phyloP scores from a whole-genome alignment of 768 basidiomycete species.

The Lentinula lateritia region DNA sequence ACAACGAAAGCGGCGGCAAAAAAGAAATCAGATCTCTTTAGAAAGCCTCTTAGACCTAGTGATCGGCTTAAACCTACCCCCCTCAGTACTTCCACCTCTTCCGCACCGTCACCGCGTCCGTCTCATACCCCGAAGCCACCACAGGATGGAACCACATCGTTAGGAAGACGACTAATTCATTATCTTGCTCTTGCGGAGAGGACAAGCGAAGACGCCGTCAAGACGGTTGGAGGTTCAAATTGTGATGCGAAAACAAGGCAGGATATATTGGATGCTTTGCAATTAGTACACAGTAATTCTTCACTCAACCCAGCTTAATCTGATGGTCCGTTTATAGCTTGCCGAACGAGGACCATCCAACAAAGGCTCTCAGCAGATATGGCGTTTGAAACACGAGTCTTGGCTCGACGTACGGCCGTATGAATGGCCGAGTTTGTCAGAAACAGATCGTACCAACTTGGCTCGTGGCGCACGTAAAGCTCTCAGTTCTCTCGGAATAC shows the following conservation, averaged over 20 bases:
- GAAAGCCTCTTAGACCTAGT: conserved; percentile 27
- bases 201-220: conserved; percentile 44
- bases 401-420: conserved; percentile 72
- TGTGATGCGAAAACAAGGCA: conserved; percentile 27
- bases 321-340: conserved; percentile 29
- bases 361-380: conserved; percentile 29
- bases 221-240: conserved; percentile 39
- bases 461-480: conserved; percentile 45
- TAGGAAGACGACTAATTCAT: conserved; percentile 47
- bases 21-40: conserved; percentile 33
- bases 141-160: conserved; percentile 15
- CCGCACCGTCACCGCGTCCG: conserved; percentile 25
- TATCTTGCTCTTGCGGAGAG: conserved; percentile 43
- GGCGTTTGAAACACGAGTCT: conserved; percentile 47
- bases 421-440: conserved; percentile 48
- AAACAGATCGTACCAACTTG: conserved; percentile 42
- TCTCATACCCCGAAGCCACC: conserved; percentile 14
- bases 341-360: conserved; percentile 37
- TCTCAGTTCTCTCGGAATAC: conserved; percentile 46
- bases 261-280: conserved; percentile 43
- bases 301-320: background rate
- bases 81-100: conserved; percentile 18
- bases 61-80: conserved; percentile 23
- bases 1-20: conserved; percentile 28
- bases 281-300: conserved; percentile 34